These are phyloP conservation scores for Colletotrichum sp. DNA, from an alignment of 2,329 filamentous ascomycete genomes.

Conservation along the genomic window DNA sequence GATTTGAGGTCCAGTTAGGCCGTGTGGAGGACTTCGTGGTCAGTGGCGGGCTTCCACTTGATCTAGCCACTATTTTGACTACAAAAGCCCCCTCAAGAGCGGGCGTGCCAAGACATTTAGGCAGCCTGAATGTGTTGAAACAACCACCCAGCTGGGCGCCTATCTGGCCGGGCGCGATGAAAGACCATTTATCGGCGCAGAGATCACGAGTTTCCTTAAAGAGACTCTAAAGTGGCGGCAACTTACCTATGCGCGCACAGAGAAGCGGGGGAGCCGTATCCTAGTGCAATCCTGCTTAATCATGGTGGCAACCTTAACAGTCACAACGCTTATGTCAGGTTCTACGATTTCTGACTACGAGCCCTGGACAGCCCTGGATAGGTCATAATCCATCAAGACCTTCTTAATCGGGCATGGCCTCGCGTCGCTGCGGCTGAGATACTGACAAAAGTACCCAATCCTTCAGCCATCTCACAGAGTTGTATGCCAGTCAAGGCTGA, in stretches of 20 bases:
- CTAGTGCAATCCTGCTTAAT: neutral
- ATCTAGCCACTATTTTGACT: neutral
- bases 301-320: neutral
- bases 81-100: neutral
- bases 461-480: neutral
- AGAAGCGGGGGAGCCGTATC: neutral
- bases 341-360: neutral
- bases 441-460: neutral
- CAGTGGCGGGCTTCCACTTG: neutral
- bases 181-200: neutral
- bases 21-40: neutral
- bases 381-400: neutral
- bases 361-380: neutral
- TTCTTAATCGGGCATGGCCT: neutral
- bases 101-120: neutral
- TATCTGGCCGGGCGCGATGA: neutral
- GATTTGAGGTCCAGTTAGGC: neutral
- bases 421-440: neutral
- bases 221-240: neutral
- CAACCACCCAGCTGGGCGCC: neutral
- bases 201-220: neutral
- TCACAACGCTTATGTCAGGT: neutral
- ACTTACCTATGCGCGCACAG: neutral
- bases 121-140: neutral
- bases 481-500: neutral